Percentiles rank a stretch among this genome's conserved stretches.
Conservation (phyloP, 805 yeast species). For the Candida succiphila region DNA sequence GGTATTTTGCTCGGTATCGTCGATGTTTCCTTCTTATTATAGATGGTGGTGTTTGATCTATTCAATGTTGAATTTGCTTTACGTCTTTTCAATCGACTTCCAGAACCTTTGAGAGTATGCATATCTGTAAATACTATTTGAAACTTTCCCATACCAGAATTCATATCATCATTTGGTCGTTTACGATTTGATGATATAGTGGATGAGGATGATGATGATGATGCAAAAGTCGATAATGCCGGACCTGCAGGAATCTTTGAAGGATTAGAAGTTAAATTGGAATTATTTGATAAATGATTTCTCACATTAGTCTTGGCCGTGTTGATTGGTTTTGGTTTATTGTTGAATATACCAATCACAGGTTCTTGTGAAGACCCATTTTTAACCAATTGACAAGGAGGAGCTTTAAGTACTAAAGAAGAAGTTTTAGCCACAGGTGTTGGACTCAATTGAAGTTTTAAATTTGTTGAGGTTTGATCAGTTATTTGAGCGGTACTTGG, state of each 20-base stretch:
- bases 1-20: no score
- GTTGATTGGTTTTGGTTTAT: constrained; percentile 7
- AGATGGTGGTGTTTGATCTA: constrained; percentile 10
- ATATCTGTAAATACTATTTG: constrained; percentile 37
- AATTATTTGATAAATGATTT: neutral
- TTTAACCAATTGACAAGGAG: constrained; percentile 17
- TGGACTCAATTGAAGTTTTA: constrained; percentile 18
- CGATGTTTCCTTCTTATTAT: no score
- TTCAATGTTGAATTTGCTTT: constrained; percentile 5
- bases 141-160: constrained; percentile 31
- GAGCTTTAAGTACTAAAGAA: constrained; percentile 11
- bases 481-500: neutral
- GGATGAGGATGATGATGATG: neutral
- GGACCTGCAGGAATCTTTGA: neutral
- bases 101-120: constrained; percentile 15
- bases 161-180: constrained; percentile 1
- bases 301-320: constrained; percentile 1
- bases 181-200: neutral
- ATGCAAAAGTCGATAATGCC: neutral
- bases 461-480: neutral
- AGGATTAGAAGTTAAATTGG: neutral
- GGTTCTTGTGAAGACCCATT: constrained; percentile 19
- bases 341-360: constrained; percentile 22
- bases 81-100: constrained; percentile 5
- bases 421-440: constrained; percentile 22